Base-by-base conservation (phyloP, 129 eudicot genomes). In the sunflower (Helianthus annuus) region DNA sequence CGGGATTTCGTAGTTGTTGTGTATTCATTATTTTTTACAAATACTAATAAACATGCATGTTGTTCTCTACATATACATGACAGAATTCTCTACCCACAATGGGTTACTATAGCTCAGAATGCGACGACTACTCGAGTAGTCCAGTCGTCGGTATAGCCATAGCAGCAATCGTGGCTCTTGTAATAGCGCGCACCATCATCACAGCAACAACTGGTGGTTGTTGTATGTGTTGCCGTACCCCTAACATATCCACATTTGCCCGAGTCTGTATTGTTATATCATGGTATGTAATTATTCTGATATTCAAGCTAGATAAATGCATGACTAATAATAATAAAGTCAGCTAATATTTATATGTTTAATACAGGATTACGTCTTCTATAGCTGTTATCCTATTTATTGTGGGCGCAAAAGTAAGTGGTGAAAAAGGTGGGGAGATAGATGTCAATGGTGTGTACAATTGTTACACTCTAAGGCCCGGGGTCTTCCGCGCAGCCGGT, bases 131-230 rank as follows among this genome's bases (percentile, higher is more conserved):
- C 6, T 36, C 38, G 24, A 24, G 64, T 57, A 57, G 75, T 42
- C 75, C 66, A 0, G 66, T 66, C 66, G 42, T 71, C 40, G 75
- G 66, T 10, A 55, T 71, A 7, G 75, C 75, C 24, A 71, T 71
- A 56, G 59, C 75, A 56, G 75, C 69, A 4, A 5, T 56, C 4
- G 80, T 48, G 62, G 80, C 69, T 67, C 68, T 76, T 57, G 53
- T 58, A 1, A 11, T 68, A 38, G 80, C 74, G 49, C 74, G 74
- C 61, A 13, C 8, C 13, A 59, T 76, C 42, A 48, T 76, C 48
- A 68, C 74, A 2, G 48, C 53, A 16, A 42, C 69, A 13, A 68
- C 61, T 5, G 80, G 74, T 36, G 74, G 80, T 44, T 76, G 74
- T 45, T 76, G 74, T 60, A 44, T 68, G 0, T 76, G 80, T 48